These are phyloP conservation scores for Solanum acaule DNA, from an alignment of 257 asterid species.

Conservation along the genomic window DNA sequence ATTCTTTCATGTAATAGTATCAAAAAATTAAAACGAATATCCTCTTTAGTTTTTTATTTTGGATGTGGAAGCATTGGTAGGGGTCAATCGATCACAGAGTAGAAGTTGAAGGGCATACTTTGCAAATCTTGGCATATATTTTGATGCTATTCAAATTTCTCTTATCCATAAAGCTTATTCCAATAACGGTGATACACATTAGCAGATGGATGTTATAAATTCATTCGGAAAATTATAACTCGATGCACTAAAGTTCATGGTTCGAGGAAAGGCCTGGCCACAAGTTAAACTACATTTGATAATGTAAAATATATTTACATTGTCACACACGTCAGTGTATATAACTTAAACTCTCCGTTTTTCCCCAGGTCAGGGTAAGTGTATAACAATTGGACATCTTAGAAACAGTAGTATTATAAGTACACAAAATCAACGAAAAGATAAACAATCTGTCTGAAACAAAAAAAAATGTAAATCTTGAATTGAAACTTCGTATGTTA, in stretches of 20 bases:
- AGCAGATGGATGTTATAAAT: too few relatives aligned
- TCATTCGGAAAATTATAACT: too few relatives aligned
- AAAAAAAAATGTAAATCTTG: neutral
- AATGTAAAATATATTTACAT: neutral
- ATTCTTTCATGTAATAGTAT: neutral
- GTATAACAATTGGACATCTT: neutral
- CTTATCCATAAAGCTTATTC: neutral
- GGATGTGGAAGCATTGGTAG: neutral
- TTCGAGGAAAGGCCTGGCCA: too few relatives aligned
- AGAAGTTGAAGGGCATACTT: neutral
- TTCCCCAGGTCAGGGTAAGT: neutral
- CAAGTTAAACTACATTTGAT: neutral
- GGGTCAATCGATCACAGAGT: neutral
- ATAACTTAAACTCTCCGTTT: neutral
- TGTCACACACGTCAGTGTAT: neutral
- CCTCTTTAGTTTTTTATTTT: neutral
- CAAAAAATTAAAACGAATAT: neutral
- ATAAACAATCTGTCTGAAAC: neutral
- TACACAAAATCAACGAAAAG: neutral
- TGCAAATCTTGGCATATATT: neutral
- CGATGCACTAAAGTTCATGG: too few relatives aligned
- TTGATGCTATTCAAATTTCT: neutral
- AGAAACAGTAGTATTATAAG: neutral
- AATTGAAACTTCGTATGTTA: neutral
- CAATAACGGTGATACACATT: neutral